phyloP scores from a whole-genome alignment of 23 red algal genomes.

The Chondrus crispus region DNA sequence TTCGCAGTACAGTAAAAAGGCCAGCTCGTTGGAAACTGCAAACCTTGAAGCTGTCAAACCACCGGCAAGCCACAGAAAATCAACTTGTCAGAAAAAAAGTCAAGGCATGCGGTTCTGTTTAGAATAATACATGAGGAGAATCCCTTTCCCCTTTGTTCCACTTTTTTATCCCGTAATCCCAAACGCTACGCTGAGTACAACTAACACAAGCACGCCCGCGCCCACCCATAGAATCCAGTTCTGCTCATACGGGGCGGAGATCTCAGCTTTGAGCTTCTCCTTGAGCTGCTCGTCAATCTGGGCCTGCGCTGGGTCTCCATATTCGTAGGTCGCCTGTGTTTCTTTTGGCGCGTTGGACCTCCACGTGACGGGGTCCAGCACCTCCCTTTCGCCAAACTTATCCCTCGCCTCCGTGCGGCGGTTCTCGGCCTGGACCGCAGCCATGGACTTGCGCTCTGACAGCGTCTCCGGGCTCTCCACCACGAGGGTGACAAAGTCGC shows the following conservation, averaged over 20 bases:
- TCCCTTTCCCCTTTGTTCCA: not conserved
- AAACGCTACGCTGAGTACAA: constrained; percentile 39
- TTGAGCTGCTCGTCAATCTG: constrained; percentile 73
- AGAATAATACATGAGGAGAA: no score
- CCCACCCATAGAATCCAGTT: constrained; percentile 78
- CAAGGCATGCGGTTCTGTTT: no score
- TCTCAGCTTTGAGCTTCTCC: constrained; percentile 65
- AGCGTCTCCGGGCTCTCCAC: constrained; percentile 76
- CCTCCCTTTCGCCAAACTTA: constrained; percentile 88
- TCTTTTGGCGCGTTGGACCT: not conserved
- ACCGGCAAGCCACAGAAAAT: no score
- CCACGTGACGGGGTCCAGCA: constrained; percentile 94
- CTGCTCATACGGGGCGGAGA: constrained; percentile 76
- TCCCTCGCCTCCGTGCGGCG: constrained; percentile 73
- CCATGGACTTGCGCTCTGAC: constrained; percentile 66
- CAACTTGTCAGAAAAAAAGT: no score
- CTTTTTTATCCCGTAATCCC: constrained; percentile 21
- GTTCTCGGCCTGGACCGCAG: constrained; percentile 44
- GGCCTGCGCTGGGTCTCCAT: constrained; percentile 39
- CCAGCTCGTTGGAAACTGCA: no score
- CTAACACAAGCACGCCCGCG: constrained; percentile 54
- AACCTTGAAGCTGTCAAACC: no score
- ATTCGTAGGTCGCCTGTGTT: constrained; percentile 37
- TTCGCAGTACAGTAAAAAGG: no score
- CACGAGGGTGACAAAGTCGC: constrained; percentile 90